Percentiles rank a stretch among this genome's conserved stretches.
phyloP scores from a whole-genome alignment of 1,139 yeast species.

The Suhomyces anneliseae region DNA sequence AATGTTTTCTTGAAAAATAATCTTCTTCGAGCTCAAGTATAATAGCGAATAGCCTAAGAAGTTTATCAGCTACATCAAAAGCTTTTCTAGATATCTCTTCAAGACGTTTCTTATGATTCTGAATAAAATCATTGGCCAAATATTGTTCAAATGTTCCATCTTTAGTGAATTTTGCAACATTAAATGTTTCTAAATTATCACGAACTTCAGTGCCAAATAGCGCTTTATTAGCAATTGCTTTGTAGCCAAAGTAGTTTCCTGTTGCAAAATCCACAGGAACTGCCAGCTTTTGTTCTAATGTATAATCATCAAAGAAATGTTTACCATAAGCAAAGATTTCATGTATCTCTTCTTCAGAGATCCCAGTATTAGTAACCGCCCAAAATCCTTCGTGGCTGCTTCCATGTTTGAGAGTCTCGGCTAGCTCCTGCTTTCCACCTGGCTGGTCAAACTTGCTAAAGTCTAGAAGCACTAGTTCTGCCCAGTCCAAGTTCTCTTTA shows the following conservation, averaged over 20 bases:
- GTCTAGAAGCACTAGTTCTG: slow-evolving; percentile 30
- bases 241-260: slow-evolving; percentile 37
- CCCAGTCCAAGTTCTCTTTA: slow-evolving; percentile 30
- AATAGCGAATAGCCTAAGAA: slow-evolving; percentile 30
- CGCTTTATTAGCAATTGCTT: slow-evolving; percentile 24
- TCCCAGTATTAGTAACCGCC: slow-evolving; percentile 30
- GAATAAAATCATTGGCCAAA: slow-evolving; percentile 25
- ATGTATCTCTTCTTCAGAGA: slow-evolving; percentile 25
- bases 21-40: slow-evolving; percentile 34
- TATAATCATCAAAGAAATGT: slow-evolving; percentile 28
- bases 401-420: slow-evolving; percentile 26
- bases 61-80: slow-evolving; percentile 25
- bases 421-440: slow-evolving; percentile 27
- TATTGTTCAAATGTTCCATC: slow-evolving; percentile 20
- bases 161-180: slow-evolving; percentile 36
- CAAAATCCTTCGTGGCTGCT: slow-evolving; percentile 34
- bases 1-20: slow-evolving; percentile 29
- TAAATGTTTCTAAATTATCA: slow-evolving; percentile 33
- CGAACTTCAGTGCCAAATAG: slow-evolving; percentile 29
- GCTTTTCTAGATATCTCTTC: slow-evolving; percentile 24
- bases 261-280: slow-evolving; percentile 27
- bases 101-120: slow-evolving; percentile 21
- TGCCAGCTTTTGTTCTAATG: slow-evolving; percentile 26
- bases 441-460: slow-evolving; percentile 28
- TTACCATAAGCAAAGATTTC: slow-evolving; percentile 30